Evolutionary conservation across 1,284 basidiomycete species (phyloP), one percentile per base, ranked within the genome.

Genomic region (Testicularia cyperi): DNA sequence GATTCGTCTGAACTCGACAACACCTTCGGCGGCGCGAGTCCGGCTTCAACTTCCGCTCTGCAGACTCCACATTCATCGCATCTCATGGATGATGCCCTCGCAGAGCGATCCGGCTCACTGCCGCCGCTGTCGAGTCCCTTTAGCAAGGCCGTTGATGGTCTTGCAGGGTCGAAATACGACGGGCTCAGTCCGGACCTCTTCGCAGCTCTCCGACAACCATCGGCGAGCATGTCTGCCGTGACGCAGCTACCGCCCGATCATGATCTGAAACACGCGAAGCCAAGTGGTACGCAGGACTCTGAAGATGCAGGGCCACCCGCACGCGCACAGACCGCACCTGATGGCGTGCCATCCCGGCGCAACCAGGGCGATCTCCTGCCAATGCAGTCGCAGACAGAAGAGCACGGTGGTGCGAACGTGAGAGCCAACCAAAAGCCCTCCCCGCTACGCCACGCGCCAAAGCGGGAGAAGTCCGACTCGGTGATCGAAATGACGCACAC

Each of bases 201-300:
- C n/a, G 35, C 34, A 13, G 42, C 49, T 9, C 56, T 60, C 20
- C 16, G 56, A 8, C 27, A 38, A 23, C 48, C 56, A 33, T 54
- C 56, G 4, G 45, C 32, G 6, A 60, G 56, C 45, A 60, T 60
- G 56, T 54, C 56, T n/a, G 34, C 56, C 19, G 45, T 53, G 1
- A 36, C 45, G 10, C 30, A 19, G 30, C 30, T 32, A 16, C 30
- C 30, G 18, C 9, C 12, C 30, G 18, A 16, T 16, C 10, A 37
- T 18, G 23, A 14, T 18, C n/a, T 3, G 6, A 12, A 16, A 9
- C 15, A 30, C 22, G 35, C 38, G 18, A 14, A 28, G 1, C 31
- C 45, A 8, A 23, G 15, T n/a, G 26, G 12, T 6, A 6, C 35
- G n/a, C 42, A 58, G 19, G 15, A 20, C 32, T 19, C 33, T 15